These are phyloP conservation scores for Paspalum notatum DNA, from an alignment of 176 grass and related monocot genomes.

Conservation along the genomic window DNA sequence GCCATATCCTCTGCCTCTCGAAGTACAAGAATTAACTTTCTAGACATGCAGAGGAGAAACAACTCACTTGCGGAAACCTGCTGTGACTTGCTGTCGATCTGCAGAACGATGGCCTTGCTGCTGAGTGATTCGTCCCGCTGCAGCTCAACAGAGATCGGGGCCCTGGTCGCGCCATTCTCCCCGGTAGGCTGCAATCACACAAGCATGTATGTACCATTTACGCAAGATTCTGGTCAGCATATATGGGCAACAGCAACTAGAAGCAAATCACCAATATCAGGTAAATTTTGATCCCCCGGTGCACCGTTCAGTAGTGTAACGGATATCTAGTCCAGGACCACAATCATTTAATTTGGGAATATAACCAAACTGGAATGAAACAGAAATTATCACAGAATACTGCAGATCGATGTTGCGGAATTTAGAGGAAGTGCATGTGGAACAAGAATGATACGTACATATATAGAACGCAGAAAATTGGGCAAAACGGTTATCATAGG, in stretches of 20 bases:
- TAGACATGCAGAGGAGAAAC: not conserved
- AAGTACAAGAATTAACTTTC: not conserved
- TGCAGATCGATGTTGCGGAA: not conserved
- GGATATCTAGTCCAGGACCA: not conserved
- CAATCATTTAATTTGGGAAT: no score
- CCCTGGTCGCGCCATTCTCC: slow-evolving; percentile 87
- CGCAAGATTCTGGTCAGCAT: not conserved
- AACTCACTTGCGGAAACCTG: slow-evolving; percentile 86
- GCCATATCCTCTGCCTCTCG: not conserved
- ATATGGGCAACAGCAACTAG: not conserved
- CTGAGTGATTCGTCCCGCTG: slow-evolving; percentile 71
- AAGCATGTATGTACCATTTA: not conserved
- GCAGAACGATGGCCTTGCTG: slow-evolving; percentile 68
- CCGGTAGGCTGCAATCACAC: slow-evolving; percentile 70
- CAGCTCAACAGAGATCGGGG: slow-evolving; percentile 69
- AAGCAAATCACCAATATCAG: not conserved
- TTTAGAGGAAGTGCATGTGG: not conserved
- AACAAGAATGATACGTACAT: not conserved
- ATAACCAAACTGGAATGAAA: not conserved
- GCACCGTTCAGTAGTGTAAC: not conserved
- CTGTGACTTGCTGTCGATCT: slow-evolving; percentile 82
- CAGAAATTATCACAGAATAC: not conserved
- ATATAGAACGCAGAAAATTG: not conserved
- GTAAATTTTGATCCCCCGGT: not conserved
- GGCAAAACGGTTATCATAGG: no score